A percentile compares a stretch with the other conserved stretches of the same genome.
Conservation (phyloP, 23 red algal genomes). For the Gracilaria gracilis region DNA sequence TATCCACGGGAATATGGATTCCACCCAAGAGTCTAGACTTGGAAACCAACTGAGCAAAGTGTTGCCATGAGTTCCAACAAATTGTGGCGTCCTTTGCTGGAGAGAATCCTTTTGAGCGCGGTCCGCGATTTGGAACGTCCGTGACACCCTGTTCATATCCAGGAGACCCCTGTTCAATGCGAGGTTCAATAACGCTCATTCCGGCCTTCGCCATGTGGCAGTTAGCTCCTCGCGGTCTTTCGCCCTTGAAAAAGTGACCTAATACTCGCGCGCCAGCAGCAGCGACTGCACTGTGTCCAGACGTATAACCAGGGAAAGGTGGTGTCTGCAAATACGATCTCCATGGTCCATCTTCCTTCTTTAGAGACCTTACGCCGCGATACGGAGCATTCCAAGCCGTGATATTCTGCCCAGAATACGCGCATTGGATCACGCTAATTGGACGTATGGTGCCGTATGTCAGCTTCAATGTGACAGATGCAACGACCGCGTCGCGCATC, state of each 20-base stretch:
- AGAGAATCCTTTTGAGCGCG: constrained; percentile 25
- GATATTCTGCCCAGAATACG: background rate
- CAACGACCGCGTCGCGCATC: constrained; percentile 30
- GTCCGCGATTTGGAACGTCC: constrained; percentile 50
- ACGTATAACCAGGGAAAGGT: constrained; percentile 45
- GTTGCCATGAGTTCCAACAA: constrained; percentile 30
- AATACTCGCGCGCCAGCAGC: constrained; percentile 46
- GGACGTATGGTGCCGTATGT: constrained; percentile 36
- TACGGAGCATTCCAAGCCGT: constrained; percentile 48
- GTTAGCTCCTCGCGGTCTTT: constrained; percentile 21
- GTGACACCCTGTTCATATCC: constrained; percentile 40
- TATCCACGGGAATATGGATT: constrained; percentile 55
- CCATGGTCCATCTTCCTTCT: constrained; percentile 5
- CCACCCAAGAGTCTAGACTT: constrained; percentile 46
- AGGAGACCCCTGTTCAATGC: constrained; percentile 16
- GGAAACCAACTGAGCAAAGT: constrained; percentile 38
- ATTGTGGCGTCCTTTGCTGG: constrained; percentile 45
- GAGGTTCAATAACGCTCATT: constrained; percentile 33
- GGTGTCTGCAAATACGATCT: constrained; percentile 56
- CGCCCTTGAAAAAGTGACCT: constrained; percentile 45
- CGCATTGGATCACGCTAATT: constrained; percentile 56
- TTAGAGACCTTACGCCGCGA: constrained; percentile 25
- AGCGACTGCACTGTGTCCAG: constrained; percentile 50
- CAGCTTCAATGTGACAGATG: constrained; percentile 20
- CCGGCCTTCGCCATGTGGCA: constrained; percentile 32